Evolutionary conservation across 495 filamentous ascomycete genomes (phyloP).

Genomic region (Penicillium ucsense): DNA sequence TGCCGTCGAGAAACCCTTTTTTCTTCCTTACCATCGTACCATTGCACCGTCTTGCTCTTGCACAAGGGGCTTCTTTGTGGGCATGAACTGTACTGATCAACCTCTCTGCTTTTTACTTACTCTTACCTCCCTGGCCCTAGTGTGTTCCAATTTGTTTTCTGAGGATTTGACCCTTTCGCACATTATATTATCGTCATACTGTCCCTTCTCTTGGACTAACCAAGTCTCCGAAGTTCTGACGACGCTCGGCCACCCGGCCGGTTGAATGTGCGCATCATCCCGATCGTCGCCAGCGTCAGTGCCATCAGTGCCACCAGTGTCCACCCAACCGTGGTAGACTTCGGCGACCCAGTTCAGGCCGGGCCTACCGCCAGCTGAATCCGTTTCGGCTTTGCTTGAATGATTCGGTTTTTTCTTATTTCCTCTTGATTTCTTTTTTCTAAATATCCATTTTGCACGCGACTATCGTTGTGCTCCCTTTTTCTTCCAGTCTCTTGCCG

Average conservation of each 20-base stretch:
- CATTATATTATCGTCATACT: too few species aligned
- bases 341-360: not conserved
- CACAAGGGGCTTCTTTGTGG: too few species aligned
- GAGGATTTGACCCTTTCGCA: too few species aligned
- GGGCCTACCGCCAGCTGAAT: constrained; percentile 11
- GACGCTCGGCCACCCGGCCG: constrained; percentile 1
- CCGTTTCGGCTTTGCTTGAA: not conserved
- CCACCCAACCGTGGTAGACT: constrained; percentile 26
- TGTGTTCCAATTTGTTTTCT: too few species aligned
- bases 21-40: not conserved
- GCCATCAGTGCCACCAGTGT: constrained; percentile 19
- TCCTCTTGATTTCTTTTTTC: not conserved
- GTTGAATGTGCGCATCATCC: constrained; percentile 31
- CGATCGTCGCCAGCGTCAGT: constrained; percentile 9
- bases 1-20: not conserved
- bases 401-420: not conserved
- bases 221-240: too few species aligned
- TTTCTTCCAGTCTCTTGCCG: constrained; percentile 6
- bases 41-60: too few species aligned
- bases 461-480: not conserved
- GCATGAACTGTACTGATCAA: too few species aligned
- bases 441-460: too few species aligned
- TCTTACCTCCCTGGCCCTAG: too few species aligned
- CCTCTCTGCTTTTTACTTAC: too few species aligned
- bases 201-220: too few species aligned